These are phyloP conservation scores for Eucalyptus leucophloia DNA, from an alignment of 345 rosid species.

Conservation along the genomic window DNA sequence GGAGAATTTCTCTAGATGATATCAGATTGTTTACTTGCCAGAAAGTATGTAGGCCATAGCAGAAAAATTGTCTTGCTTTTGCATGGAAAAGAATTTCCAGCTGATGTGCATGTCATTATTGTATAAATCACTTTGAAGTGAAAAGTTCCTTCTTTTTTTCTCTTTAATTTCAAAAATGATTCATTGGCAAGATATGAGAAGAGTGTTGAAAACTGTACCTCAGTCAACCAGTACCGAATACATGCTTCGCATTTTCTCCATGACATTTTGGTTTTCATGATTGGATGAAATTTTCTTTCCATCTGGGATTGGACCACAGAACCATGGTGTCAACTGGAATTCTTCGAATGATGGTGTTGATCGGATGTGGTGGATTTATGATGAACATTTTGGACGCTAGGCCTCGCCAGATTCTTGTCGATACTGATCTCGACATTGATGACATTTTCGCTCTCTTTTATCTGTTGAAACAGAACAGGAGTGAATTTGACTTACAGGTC, in stretches of 20 bases:
- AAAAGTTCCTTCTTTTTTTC: neutral
- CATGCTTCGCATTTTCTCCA: neutral
- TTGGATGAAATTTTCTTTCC: neutral
- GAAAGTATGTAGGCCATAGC: neutral
- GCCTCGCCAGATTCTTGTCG: constrained; percentile 55
- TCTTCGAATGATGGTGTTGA: neutral
- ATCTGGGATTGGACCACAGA: neutral
- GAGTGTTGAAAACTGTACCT: constrained; percentile 12
- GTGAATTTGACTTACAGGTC: constrained; percentile 73
- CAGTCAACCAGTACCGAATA: neutral
- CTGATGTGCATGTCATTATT: neutral
- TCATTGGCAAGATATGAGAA: neutral
- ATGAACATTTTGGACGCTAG: constrained; percentile 5
- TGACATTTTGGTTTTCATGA: neutral
- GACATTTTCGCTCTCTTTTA: constrained; percentile 76
- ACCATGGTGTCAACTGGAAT: neutral
- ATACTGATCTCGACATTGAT: constrained; percentile 81
- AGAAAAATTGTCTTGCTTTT: neutral
- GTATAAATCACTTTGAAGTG: neutral
- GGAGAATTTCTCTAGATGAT: neutral
- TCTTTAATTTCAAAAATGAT: neutral
- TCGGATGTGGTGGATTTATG: neutral
- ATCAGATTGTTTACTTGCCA: neutral
- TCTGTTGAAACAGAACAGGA: constrained; percentile 64
- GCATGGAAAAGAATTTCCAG: neutral